These are phyloP conservation scores for Sorghum bicolor DNA, from an alignment of 176 grass and related monocot genomes.

Conservation along the genomic window DNA sequence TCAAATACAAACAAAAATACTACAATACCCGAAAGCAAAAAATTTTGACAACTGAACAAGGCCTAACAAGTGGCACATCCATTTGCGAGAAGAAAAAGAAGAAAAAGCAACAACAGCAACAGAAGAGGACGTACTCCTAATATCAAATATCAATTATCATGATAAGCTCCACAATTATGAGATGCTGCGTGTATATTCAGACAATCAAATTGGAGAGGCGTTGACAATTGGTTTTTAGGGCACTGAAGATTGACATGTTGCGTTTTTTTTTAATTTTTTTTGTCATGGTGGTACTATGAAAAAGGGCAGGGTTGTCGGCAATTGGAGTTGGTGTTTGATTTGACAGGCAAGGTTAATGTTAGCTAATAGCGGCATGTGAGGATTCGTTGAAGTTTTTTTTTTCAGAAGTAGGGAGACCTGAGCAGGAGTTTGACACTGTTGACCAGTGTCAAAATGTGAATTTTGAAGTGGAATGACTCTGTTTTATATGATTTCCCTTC, in stretches of 20 bases:
- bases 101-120: background rate
- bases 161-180: background rate
- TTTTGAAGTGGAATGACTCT: background rate
- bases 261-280: too few relatives aligned
- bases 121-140: too few relatives aligned
- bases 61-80: slow-evolving; percentile 16
- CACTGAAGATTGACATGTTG: too few relatives aligned
- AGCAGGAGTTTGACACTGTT: background rate
- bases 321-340: background rate
- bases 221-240: too few relatives aligned
- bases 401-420: background rate
- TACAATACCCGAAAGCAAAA: too few relatives aligned
- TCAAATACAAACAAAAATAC: too few relatives aligned
- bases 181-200: background rate
- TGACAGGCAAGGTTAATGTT: background rate
- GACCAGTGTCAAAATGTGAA: background rate
- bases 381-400: background rate
- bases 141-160: too few relatives aligned
- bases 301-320: background rate
- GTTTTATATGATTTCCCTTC: background rate
- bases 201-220: background rate
- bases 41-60: too few relatives aligned
- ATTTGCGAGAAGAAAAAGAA: background rate
- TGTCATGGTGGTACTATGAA: background rate
- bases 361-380: background rate